Conservation (phyloP, 495 filamentous ascomycete species). For the Penicillium psychrofluorescens region DNA sequence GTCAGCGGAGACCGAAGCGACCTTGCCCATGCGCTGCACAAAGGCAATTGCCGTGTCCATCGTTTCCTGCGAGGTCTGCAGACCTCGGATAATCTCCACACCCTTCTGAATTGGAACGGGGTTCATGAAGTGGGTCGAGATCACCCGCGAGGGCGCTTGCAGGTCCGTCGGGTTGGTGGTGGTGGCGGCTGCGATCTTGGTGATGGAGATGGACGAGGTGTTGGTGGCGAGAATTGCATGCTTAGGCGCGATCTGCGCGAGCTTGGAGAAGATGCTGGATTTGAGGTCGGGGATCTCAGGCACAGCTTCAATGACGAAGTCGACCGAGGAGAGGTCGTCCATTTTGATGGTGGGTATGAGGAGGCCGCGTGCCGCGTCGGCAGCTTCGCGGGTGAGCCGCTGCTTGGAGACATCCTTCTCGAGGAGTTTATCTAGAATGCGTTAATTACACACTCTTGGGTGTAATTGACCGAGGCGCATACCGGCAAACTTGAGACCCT, state of each 20-base stretch:
- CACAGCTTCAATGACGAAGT: constrained; percentile 97
- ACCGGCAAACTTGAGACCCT: constrained; percentile 88
- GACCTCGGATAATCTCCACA: constrained; percentile 90
- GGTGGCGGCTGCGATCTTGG: constrained; percentile 84
- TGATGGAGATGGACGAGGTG: constrained; percentile 96
- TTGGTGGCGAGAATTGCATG: constrained; percentile 95
- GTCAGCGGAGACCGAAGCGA: constrained; percentile 78
- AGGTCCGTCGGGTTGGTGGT: constrained; percentile 69
- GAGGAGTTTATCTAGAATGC: constrained; percentile 68
- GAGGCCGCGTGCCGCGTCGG: constrained; percentile 59
- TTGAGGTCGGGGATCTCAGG: constrained; percentile 89
- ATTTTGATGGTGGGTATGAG: constrained; percentile 65
- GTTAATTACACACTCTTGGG: neutral
- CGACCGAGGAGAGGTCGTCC: constrained; percentile 72
- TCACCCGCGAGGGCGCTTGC: constrained; percentile 76
- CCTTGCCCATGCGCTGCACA: constrained; percentile 87
- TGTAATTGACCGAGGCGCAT: constrained; percentile 5
- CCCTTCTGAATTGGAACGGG: constrained; percentile 95
- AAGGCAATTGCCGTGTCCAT: constrained; percentile 79
- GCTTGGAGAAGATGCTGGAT: constrained; percentile 73
- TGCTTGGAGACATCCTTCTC: constrained; percentile 86
- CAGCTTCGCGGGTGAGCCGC: constrained; percentile 69
- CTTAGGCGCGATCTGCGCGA: constrained; percentile 76
- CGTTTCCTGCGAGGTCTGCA: constrained; percentile 82
- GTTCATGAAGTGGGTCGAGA: constrained; percentile 99